Evolutionary conservation across 352 stramenopile genomes (phyloP), one percentile per base, ranked within the genome.

Genomic region (Halophytophthora batemanensis): DNA sequence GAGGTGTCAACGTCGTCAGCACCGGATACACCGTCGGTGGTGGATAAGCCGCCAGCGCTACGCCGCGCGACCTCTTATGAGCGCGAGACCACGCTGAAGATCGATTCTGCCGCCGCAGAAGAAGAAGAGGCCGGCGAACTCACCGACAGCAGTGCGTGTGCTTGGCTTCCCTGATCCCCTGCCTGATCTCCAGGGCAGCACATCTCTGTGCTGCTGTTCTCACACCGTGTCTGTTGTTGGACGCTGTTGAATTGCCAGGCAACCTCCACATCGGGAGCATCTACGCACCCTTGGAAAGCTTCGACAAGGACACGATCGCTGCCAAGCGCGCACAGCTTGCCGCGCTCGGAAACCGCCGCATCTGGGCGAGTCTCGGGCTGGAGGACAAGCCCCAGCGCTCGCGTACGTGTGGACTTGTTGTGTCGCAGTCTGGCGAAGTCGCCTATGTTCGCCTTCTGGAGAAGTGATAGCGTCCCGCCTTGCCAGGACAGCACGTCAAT

Each of bases 311-410:
- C 29, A 74, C 81, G 7, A 76, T 93, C 21, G 80, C 83, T n/a
- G 77, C 77, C 14, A 93, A 93, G 45, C 81, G 83, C 15, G 78
- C 81, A 11, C 78, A 92, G 50, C 64, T 94, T 6, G 64, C 77
- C 28, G 78, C 77, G 25, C 61, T 91, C 3, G 79, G 75, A 28
- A 94, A 92, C 31, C 78, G 80, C 12, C 76, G 83, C 17, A 91
- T 94, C 35, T 94, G 83, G 83, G 77, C 83, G 37, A 94, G 79
- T 45, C 69, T 94, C 11, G 83, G 83, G n/a, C 57, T 94, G 5
- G 76, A 92, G 54, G 83, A 93, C 50, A 90, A 90, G 49, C 57
- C 63, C 3, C 72, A 81, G 40, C 69, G 76, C 4, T 72, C 71
- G 14, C 74, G 77, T 3, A 42, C 61, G 12, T 85, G 68, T 38